Percentiles rank a stretch among this genome's conserved stretches.
phyloP scores from a whole-genome alignment of 2,329 filamentous ascomycete species.

The Geosmithia putterillii region DNA sequence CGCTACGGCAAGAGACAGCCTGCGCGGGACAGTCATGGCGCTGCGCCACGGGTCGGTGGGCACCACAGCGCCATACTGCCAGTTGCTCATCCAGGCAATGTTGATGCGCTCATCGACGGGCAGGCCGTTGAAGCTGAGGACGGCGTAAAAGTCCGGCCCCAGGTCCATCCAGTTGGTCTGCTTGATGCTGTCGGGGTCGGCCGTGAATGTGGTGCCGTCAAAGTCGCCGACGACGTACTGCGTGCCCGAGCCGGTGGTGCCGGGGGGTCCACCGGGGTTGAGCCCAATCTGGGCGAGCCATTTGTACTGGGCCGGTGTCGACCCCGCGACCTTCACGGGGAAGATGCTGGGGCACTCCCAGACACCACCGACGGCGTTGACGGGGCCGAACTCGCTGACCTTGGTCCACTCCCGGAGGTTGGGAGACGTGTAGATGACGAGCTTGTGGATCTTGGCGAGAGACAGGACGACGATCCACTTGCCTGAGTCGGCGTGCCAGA shows the following conservation, averaged over 20 bases:
- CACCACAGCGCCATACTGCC: slow-evolving; percentile 2
- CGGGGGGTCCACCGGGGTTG: slow-evolving; percentile 3
- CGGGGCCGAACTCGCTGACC: slow-evolving; percentile 1
- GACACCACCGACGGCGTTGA: slow-evolving; percentile 1
- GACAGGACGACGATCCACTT: slow-evolving; percentile 2
- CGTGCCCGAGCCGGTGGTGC: not conserved
- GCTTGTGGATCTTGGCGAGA: slow-evolving; percentile 1
- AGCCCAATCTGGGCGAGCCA: slow-evolving; percentile 3
- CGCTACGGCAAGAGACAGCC: not conserved
- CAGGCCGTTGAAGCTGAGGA: slow-evolving; percentile 2
- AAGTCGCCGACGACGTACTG: slow-evolving; percentile 4
- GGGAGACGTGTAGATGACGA: slow-evolving; percentile 3
- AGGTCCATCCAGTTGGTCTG: slow-evolving; percentile 1
- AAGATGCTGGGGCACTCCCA: slow-evolving; percentile 4
- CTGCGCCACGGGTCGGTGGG: slow-evolving; percentile 4
- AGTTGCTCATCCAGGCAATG: slow-evolving; percentile 4
- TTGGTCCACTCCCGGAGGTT: slow-evolving; percentile 2
- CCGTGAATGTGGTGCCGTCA: slow-evolving; percentile 1
- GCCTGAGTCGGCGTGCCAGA: slow-evolving; percentile 1
- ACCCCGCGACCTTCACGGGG: slow-evolving; percentile 1
- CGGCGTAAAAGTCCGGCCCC: slow-evolving; percentile 3
- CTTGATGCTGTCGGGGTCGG: slow-evolving; percentile 1
- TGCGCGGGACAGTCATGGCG: slow-evolving; percentile 1
- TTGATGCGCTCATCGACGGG: slow-evolving; percentile 1
- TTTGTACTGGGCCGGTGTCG: not conserved